Evolutionary conservation across 2,329 filamentous ascomycete species (phyloP).

Genomic region (Zymoseptoria passerinii): DNA sequence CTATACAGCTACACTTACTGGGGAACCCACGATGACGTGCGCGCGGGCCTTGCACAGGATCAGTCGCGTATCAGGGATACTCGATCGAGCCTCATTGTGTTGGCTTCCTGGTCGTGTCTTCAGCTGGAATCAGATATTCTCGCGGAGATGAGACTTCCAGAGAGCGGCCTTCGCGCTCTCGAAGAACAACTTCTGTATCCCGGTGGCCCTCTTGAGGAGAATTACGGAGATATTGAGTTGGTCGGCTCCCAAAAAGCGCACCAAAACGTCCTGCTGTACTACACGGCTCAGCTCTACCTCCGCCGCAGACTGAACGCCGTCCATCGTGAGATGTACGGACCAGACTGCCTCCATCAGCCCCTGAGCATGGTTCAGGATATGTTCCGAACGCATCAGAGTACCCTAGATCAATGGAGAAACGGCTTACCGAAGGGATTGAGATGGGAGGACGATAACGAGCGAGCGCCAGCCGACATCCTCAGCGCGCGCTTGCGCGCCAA

Average conservation of each 20-base stretch:
- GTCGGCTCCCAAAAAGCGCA: conserved; percentile 13
- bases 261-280: conserved; percentile 46
- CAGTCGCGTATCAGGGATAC: conserved; percentile 25
- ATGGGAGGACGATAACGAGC: conserved; percentile 57
- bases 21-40: conserved; percentile 28
- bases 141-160: conserved; percentile 63
- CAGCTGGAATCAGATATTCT: conserved; percentile 93
- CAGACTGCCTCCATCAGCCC: conserved; percentile 18
- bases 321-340: conserved; percentile 47
- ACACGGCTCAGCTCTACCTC: conserved; percentile 54
- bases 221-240: conserved; percentile 19
- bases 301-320: conserved; percentile 49
- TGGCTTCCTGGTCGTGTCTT: conserved; percentile 88
- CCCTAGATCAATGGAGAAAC: conserved; percentile 46
- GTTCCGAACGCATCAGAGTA: conserved; percentile 26
- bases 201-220: conserved; percentile 41
- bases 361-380: conserved; percentile 21
- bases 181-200: conserved; percentile 60
- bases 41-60: conserved; percentile 23
- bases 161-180: conserved; percentile 51
- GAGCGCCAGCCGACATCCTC: conserved; percentile 67
- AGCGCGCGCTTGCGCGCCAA: conserved; percentile 80
- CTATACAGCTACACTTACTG: conserved; percentile 30
- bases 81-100: conserved; percentile 35
- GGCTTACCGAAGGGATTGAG: conserved; percentile 45